Percentiles rank a stretch among this genome's conserved stretches.
phyloP scores from a whole-genome alignment of 2,329 filamentous ascomycete species.

The Sclerotinia sclerotiorum region DNA sequence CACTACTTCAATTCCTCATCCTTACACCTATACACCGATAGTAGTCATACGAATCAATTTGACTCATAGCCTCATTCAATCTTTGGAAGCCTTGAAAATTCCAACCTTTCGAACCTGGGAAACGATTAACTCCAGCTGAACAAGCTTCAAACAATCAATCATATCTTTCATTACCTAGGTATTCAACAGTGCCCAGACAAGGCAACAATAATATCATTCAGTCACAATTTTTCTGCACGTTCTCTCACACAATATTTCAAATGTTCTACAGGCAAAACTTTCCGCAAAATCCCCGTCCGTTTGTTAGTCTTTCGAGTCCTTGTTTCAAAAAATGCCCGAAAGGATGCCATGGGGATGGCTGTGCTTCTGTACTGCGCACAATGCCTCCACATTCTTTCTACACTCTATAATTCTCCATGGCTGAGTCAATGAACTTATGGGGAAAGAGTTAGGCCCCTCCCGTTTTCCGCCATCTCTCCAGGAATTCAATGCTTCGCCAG shows the following conservation, averaged over 20 bases:
- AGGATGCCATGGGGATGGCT: conserved; percentile 6
- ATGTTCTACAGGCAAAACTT: neutral
- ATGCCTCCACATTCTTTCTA: conserved; percentile 14
- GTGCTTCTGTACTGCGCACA: conserved; percentile 4
- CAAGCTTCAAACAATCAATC: neutral
- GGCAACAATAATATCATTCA: neutral
- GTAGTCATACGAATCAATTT: neutral
- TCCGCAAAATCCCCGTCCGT: neutral
- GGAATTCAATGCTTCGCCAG: neutral
- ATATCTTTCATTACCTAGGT: neutral
- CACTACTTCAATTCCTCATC: neutral
- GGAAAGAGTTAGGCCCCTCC: neutral
- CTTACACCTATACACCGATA: neutral
- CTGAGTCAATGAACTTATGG: neutral
- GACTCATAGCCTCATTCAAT: conserved; percentile 8
- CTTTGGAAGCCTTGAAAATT: neutral
- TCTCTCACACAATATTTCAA: conserved; percentile 1
- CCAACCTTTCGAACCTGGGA: neutral
- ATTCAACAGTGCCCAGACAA: neutral
- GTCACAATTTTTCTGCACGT: neutral
- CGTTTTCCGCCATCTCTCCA: neutral
- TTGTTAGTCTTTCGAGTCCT: conserved; percentile 3
- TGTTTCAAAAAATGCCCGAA: conserved; percentile 14
- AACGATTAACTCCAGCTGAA: conserved; percentile 2
- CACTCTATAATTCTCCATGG: neutral